These are phyloP conservation scores for Stylonectria norvegica DNA, from an alignment of 2,329 filamentous ascomycete species.

Conservation along the genomic window DNA sequence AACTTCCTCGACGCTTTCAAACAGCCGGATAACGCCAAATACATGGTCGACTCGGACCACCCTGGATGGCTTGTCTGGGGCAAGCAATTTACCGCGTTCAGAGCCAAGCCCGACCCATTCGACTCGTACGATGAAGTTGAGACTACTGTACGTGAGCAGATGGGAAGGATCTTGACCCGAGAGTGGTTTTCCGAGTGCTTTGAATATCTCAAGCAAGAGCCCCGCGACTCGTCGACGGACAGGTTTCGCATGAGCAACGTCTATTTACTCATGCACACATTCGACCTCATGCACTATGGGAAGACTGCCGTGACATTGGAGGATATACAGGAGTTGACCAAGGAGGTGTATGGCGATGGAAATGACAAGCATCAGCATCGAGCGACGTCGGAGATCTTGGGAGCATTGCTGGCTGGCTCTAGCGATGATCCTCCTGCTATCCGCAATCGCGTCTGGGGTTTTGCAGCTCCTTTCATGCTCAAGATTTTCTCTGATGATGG, in stretches of 20 bases:
- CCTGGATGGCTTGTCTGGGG: slow-evolving; percentile 97
- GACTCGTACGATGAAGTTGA: slow-evolving; percentile 78
- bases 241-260: slow-evolving; percentile 87
- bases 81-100: slow-evolving; percentile 77
- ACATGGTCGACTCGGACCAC: slow-evolving; percentile 87
- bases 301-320: slow-evolving; percentile 75
- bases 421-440: slow-evolving; percentile 72
- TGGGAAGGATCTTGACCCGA: slow-evolving; percentile 74
- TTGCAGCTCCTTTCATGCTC: slow-evolving; percentile 83
- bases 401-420: slow-evolving; percentile 76
- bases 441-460: slow-evolving; percentile 78
- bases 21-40: slow-evolving; percentile 64
- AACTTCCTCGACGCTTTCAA: slow-evolving; percentile 76
- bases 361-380: slow-evolving; percentile 97
- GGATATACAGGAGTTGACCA: slow-evolving; percentile 79
- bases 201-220: slow-evolving; percentile 92
- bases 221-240: slow-evolving; percentile 75
- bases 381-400: slow-evolving; percentile 89
- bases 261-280: slow-evolving; percentile 81
- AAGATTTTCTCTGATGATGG: slow-evolving; percentile 84
- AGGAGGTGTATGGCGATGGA: slow-evolving; percentile 81
- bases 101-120: slow-evolving; percentile 65
- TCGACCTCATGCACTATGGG: slow-evolving; percentile 83
- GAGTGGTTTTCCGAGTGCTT: slow-evolving; percentile 89
- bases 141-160: slow-evolving; percentile 67